A percentile compares a stretch with the other conserved stretches of the same genome.
Conservation (phyloP, 2,329 filamentous ascomycete genomes). For the Tolypocladium sp. region DNA sequence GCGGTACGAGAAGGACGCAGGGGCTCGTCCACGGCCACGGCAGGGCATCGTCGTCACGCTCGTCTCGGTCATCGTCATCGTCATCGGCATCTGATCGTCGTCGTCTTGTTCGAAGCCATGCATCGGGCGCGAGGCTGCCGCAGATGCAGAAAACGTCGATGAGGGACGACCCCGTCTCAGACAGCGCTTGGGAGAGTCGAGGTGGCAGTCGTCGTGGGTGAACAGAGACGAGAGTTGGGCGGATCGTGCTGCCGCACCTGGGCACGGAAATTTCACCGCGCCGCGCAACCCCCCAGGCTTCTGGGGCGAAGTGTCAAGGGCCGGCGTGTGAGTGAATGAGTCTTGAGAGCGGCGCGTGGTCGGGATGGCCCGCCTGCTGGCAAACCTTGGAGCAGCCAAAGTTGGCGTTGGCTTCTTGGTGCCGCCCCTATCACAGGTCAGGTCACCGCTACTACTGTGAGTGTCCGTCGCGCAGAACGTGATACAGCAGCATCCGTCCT, state of each 20-base stretch:
- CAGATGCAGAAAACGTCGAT: neutral
- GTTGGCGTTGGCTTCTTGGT: neutral
- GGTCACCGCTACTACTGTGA: neutral
- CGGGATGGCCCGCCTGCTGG: neutral
- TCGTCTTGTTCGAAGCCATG: neutral
- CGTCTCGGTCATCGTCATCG: neutral
- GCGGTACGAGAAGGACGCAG: neutral
- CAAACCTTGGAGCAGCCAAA: neutral
- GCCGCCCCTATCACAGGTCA: neutral
- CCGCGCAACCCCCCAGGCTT: neutral
- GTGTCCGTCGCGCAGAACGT: neutral
- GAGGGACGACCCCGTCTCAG: neutral
- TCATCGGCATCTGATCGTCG: neutral
- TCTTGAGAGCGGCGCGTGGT: neutral
- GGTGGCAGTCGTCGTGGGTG: neutral
- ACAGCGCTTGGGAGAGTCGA: neutral
- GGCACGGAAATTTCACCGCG: neutral
- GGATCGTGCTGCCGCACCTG: neutral
- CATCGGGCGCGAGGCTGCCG: neutral
- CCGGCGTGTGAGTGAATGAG: neutral
- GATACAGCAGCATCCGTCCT: neutral
- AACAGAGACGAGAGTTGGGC: neutral
- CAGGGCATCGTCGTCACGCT: neutral
- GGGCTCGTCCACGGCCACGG: neutral
- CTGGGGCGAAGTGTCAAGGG: neutral